Evolutionary conservation across 257 asterid species (phyloP), one percentile per base, ranked within the genome.

Genomic region (Salvia miltiorrhiza): DNA sequence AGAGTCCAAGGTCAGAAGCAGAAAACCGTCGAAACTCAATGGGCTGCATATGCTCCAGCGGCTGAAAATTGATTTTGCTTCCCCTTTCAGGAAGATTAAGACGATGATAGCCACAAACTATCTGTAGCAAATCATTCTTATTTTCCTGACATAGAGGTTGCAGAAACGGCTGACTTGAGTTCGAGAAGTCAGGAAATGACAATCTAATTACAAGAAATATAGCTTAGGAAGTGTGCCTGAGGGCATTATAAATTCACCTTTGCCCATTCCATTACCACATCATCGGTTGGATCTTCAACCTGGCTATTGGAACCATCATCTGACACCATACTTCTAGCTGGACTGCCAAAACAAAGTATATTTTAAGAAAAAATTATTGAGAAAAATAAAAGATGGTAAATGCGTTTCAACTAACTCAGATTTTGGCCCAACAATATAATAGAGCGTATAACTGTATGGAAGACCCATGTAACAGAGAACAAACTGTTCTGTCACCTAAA

Each of bases 1-100:
- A 68, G 49, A 86, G 35, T 74, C 83, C 88, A 32, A 84, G 93
- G 61, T 81, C 84, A 67, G 86, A 79, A 75, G 80, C 66, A 47
- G 95, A 81, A 64, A 77, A 88, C 45, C 98, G 85, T 56, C 43
- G 77, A 69, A 77, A 90, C 64, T 71, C 92, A 73, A 84, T 81
- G 66, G 92, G 81, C 76, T 85, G 96, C 30, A 90, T 83, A 84
- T 90, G 96, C 81, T 88, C 97, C 26, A 93, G 84, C 26, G 98
- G 98, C 75, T 82, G 93, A 78, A 86, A 90, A 73, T 75, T 71
- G 5, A 90, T 76, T 76, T 77, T 67, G 68, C 77, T 67, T 77
- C 98, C 98, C 71, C 92, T 87, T 58, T 62, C 78, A 45, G 98
- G 98, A 77, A 90, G 81, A 67, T 80, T 72, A 71, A 78, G 70